Base-by-base conservation (phyloP, 139 green algal species). In the Chlamydomonas applanata region DNA sequence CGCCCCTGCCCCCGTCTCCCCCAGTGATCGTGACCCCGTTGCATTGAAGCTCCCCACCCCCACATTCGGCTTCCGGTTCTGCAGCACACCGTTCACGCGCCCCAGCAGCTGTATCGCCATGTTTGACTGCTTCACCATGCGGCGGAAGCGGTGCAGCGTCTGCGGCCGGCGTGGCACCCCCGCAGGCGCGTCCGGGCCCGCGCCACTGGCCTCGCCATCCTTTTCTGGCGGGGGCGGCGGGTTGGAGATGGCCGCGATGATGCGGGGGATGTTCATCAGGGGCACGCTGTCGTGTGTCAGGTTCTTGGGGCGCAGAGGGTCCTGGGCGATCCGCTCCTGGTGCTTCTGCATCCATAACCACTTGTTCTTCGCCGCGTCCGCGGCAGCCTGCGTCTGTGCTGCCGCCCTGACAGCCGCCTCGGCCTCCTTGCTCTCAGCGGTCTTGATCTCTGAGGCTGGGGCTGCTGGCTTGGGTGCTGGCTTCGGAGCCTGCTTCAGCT, bases 81-180 rank as follows among this genome's bases (percentile, higher is more conserved):
- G 13, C 54, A 82, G 35, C 32, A 72, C 75, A 19, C 68, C 76
- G 33, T 82, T 71, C 27, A 86, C 80, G 3, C 80, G 46, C 27
- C 57, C 61, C 40, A 86, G 80, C 67, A 86, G 72, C 22, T 79
- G 53, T 75, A 86, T 82, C 33, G 80, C 80, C 72, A 82, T 80
- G 45, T 54, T 66, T 30, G n/a, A 65, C 72, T 86, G 80, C 24
- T 86, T 45, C 65, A 79, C 75, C 56, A 86, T 72, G 14, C 80
- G 80, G 44, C 79, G 79, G 72, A 86, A 86, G 27, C 80, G 75
- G 20, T 75, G 56, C 75, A 86, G 71, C 17, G 75, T 73, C 73
- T 83, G 78, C 11, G 45, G 56, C 1, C 52, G 66, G 22, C 14
- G 17, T 32, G n/a, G 20, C 63, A 5, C 5, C 16, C 34, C 63